These are phyloP conservation scores for Coemansia sp. DNA, from an alignment of 192 early-diverging fungal genomes.

Conservation along the genomic window DNA sequence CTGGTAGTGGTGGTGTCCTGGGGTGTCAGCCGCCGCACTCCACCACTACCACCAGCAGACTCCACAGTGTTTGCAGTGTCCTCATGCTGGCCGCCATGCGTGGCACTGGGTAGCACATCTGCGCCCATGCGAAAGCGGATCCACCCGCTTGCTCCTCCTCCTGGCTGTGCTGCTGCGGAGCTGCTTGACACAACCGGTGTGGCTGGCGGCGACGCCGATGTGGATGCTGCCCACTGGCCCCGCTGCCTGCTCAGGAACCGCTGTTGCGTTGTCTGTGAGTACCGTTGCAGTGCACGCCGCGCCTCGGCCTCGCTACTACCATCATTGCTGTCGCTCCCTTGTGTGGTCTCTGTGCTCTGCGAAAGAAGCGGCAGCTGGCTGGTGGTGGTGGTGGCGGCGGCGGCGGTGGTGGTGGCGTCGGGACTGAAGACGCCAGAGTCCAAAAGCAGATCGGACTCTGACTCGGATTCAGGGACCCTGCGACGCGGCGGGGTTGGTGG, in stretches of 20 bases:
- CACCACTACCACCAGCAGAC: neutral
- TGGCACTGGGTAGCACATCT: neutral
- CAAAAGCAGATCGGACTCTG: constrained; percentile 4
- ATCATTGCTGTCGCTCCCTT: neutral
- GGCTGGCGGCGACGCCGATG: constrained; percentile 1
- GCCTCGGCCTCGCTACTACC: constrained; percentile 8
- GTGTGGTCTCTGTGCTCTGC: neutral
- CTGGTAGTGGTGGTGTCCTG: neutral
- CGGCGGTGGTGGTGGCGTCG: neutral
- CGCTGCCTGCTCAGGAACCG: constrained; percentile 40
- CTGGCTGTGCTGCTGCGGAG: neutral
- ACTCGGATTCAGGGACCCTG: constrained; percentile 21
- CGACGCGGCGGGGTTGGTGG: constrained; percentile 37
- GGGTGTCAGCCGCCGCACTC: neutral
- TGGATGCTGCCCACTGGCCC: neutral
- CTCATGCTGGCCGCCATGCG: neutral
- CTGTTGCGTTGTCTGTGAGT: constrained; percentile 28
- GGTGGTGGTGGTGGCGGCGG: neutral
- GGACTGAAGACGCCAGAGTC: neutral
- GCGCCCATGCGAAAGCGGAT: neutral
- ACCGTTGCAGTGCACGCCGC: constrained; percentile 25
- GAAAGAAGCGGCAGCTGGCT: constrained; percentile 1
- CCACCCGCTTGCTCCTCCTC: neutral
- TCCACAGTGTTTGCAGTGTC: neutral
- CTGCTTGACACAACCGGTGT: neutral